Evolutionary conservation across 371 early-diverging fungal species (phyloP).

Genomic region (Dichotomocladium elegans): DNA sequence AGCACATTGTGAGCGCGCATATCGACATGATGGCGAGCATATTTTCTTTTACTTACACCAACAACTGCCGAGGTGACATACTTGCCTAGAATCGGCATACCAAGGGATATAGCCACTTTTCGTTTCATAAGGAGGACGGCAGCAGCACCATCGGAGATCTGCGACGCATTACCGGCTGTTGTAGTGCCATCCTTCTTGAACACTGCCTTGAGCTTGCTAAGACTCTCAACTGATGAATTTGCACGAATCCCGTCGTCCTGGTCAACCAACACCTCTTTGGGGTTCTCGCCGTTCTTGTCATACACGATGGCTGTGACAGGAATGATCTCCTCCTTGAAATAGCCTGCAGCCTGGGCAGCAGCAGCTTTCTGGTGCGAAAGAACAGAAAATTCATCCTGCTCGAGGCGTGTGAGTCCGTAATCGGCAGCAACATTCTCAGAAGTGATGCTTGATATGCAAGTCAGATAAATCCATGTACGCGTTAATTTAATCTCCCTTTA

Average conservation of each 20-base stretch:
- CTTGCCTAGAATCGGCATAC: slow-evolving; percentile 84
- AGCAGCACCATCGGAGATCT: slow-evolving; percentile 98
- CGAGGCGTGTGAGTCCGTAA: slow-evolving; percentile 74
- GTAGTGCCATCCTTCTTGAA: slow-evolving; percentile 86
- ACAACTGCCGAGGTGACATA: slow-evolving; percentile 84
- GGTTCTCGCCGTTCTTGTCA: slow-evolving; percentile 71
- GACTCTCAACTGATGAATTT: slow-evolving; percentile 69
- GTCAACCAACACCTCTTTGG: slow-evolving; percentile 55
- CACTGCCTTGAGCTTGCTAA: slow-evolving; percentile 87
- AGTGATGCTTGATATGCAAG: slow-evolving; percentile 57
- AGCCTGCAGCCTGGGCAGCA: slow-evolving; percentile 84
- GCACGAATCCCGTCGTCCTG: slow-evolving; percentile 94
- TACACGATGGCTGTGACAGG: slow-evolving; percentile 78
- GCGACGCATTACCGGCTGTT: slow-evolving; percentile 97
- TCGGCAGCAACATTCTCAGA: slow-evolving; percentile 95
- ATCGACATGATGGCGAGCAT: not conserved
- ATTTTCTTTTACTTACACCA: slow-evolving; percentile 60
- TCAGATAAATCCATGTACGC: too few species aligned
- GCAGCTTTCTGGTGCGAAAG: slow-evolving; percentile 78
- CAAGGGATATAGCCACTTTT: slow-evolving; percentile 82
- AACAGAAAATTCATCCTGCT: slow-evolving; percentile 89
- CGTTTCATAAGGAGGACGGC: slow-evolving; percentile 95
- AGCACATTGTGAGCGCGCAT: not conserved
- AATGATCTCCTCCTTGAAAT: slow-evolving; percentile 90
- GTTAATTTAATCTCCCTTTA: too few species aligned